Conservation (phyloP, 179 eudicot genomes). For the Silene vulgaris region DNA sequence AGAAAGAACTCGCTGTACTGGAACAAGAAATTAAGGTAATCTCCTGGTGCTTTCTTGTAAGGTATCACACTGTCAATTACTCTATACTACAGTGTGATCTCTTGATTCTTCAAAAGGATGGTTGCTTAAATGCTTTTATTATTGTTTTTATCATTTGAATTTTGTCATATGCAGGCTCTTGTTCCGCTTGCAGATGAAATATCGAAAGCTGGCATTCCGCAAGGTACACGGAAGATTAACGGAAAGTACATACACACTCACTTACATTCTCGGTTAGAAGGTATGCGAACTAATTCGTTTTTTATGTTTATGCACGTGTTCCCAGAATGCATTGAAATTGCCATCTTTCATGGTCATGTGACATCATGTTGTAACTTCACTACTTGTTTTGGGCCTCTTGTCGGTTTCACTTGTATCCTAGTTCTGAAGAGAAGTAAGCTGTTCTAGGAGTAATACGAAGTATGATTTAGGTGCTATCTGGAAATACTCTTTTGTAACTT, state of each 20-base stretch:
- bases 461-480: not conserved
- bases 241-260: slow-evolving; percentile 87
- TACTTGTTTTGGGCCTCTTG: not conserved
- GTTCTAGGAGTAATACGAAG: not conserved
- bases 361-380: not conserved
- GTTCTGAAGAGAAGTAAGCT: not conserved
- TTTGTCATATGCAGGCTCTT: slow-evolving; percentile 48
- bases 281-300: slow-evolving; percentile 28
- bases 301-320: not conserved
- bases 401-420: not conserved
- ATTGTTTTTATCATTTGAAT: not conserved
- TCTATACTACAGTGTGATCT: not conserved
- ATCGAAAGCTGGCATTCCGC: slow-evolving; percentile 54
- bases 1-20: slow-evolving; percentile 67
- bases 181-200: slow-evolving; percentile 68
- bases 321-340: not conserved
- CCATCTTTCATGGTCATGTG: not conserved
- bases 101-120: not conserved
- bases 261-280: slow-evolving; percentile 61
- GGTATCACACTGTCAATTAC: not conserved
- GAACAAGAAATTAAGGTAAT: slow-evolving; percentile 78
- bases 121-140: slow-evolving; percentile 2
- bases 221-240: slow-evolving; percentile 74
- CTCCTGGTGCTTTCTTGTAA: not conserved
- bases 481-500: not conserved